These are phyloP conservation scores for Trichoderma guizhouense DNA, from an alignment of 2,329 filamentous ascomycete genomes.

Conservation along the genomic window DNA sequence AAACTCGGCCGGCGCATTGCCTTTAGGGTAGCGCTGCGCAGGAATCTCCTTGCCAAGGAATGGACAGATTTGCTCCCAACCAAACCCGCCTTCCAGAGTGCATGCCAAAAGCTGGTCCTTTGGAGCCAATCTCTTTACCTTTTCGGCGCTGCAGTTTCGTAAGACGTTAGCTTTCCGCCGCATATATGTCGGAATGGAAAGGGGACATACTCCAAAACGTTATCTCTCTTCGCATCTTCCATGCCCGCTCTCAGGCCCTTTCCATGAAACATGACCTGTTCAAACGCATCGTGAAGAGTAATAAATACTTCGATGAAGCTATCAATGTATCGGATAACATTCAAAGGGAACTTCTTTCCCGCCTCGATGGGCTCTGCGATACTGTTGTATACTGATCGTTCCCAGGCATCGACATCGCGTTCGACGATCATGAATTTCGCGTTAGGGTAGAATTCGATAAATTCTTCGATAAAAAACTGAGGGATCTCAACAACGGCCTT, in stretches of 20 bases:
- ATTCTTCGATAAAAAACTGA: constrained; percentile 29
- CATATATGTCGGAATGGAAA: not conserved
- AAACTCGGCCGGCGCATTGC: constrained; percentile 11
- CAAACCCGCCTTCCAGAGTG: constrained; percentile 34
- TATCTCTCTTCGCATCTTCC: constrained; percentile 6
- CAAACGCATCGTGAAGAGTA: constrained; percentile 6
- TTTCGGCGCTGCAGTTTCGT: constrained; percentile 23
- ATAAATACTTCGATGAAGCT: constrained; percentile 7
- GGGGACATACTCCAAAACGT: not conserved
- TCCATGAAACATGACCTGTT: constrained; percentile 11
- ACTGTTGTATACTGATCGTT: constrained; percentile 27
- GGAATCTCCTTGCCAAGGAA: constrained; percentile 32
- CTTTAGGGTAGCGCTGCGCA: constrained; percentile 14
- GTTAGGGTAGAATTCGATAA: constrained; percentile 26
- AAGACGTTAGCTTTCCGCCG: not conserved
- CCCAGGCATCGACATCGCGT: constrained; percentile 35
- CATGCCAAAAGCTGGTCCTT: constrained; percentile 28
- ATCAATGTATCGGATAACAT: constrained; percentile 28
- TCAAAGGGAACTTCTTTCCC: constrained; percentile 26
- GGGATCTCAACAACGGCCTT: constrained; percentile 22
- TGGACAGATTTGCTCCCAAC: constrained; percentile 36
- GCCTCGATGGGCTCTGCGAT: constrained; percentile 12
- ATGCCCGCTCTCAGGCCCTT: constrained; percentile 6
- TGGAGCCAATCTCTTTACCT: constrained; percentile 27
- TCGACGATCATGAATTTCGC: constrained; percentile 38